Evolutionary conservation across 495 filamentous ascomycete genomes (phyloP).

Genomic region (Lepidopterella palustris): DNA sequence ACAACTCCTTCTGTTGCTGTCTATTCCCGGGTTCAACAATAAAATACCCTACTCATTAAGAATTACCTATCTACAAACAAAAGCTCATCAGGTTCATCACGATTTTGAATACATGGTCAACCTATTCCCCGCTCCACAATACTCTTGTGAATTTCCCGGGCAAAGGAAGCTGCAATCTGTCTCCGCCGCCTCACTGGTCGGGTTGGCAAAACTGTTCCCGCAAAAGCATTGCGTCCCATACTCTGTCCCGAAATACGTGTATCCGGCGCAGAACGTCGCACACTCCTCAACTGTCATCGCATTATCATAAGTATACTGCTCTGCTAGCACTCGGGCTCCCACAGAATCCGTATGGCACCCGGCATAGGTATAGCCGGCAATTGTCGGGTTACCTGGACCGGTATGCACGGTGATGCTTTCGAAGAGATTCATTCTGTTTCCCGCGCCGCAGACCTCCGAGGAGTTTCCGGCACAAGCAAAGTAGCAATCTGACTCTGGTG

Average conservation of each 20-base stretch:
- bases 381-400: constrained; percentile 8
- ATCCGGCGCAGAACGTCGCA: constrained; percentile 4
- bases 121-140: constrained; percentile 19
- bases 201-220: constrained; percentile 6
- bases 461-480: constrained; percentile 45
- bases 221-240: constrained; percentile 23
- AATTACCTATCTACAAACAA: no score
- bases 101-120: constrained; percentile 12
- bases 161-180: constrained; percentile 16
- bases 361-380: constrained; percentile 11
- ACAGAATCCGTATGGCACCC: constrained; percentile 18
- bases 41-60: no score
- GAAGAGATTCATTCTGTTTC: constrained; percentile 14
- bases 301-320: constrained; percentile 2
- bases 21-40: no score
- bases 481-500: constrained; percentile 40
- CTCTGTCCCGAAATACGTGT: constrained; percentile 20
- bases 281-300: constrained; percentile 22
- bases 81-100: no score
- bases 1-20: no score
- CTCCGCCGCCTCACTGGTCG: constrained; percentile 4
- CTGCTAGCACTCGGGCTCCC: background rate
- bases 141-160: constrained; percentile 11
- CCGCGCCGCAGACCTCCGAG: constrained; percentile 18
- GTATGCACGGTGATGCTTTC: background rate